Evolutionary conservation across 2,329 filamentous ascomycete species (phyloP).

Genomic region (Claviceps spartinae): DNA sequence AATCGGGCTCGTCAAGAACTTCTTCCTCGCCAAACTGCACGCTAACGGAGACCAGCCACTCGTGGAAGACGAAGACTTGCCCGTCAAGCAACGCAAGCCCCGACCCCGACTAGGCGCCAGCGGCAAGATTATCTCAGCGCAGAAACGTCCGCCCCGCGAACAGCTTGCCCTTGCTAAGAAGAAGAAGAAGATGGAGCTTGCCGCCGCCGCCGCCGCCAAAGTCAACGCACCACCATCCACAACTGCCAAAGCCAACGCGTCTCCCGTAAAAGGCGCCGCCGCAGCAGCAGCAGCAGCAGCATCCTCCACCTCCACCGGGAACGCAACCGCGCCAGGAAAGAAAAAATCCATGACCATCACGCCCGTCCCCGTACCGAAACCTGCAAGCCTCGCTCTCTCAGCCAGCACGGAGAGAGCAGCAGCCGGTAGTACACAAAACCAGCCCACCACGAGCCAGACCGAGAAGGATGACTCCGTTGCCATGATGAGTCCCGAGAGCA

Average conservation of each 20-base stretch:
- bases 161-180: slow-evolving; percentile 77
- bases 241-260: background rate
- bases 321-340: slow-evolving; percentile 31
- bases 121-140: slow-evolving; percentile 74
- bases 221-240: background rate
- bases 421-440: slow-evolving; percentile 38
- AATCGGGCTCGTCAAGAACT: slow-evolving; percentile 79
- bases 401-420: slow-evolving; percentile 43
- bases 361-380: slow-evolving; percentile 25
- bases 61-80: slow-evolving; percentile 88
- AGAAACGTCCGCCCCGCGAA: slow-evolving; percentile 71
- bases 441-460: slow-evolving; percentile 47
- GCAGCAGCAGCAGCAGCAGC: slow-evolving; percentile 20
- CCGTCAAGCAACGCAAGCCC: slow-evolving; percentile 74
- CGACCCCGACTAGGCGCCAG: slow-evolving; percentile 53
- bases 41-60: slow-evolving; percentile 69
- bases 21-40: slow-evolving; percentile 80
- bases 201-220: slow-evolving; percentile 32
- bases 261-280: background rate
- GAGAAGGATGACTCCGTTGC: slow-evolving; percentile 56
- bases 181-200: slow-evolving; percentile 59
- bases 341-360: slow-evolving; percentile 32
- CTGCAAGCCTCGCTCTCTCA: slow-evolving; percentile 25
- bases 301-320: slow-evolving; percentile 16
- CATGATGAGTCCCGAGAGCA: slow-evolving; percentile 78